Evolutionary conservation across 768 basidiomycete genomes (phyloP), one percentile per base, ranked within the genome.

Genomic region (Tremella yokohamensis): DNA sequence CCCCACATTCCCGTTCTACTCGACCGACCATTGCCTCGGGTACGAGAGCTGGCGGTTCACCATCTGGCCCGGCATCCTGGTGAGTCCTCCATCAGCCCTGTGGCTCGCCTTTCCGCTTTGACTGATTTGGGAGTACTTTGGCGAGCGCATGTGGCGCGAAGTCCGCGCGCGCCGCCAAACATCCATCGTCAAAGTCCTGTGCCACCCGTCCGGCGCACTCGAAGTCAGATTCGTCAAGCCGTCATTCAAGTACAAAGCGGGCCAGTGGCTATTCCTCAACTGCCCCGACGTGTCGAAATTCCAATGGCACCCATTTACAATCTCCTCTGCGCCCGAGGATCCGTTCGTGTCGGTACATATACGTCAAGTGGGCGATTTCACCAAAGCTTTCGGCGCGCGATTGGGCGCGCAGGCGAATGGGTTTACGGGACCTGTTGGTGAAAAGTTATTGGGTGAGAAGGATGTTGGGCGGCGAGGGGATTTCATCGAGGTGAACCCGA

Each of bases 281-380:
- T 60, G 61, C 13, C 91, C 93, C 2, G 89, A 91, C 44, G 77
- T 96, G 11, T 92, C 90, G 42, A 76, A 68, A 18, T 85, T 82
- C 74, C 90, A 96, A 74, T 97, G 91, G 91, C 92, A 94, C 78
- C 92, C 93, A 88, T 93, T 94, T 78, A 92, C 90, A 39, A 93
- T 93, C 79, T 91, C 90, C 0, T 93, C 90, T 39, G 90, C 92
- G 13, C 92, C 92, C 2, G 90, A 92, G 66, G 93, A 96, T 69
- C 88, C 90, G 1, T 94, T 90, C 73, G 83, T 96, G 45, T 90
- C 89, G 22, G 77, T 94, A 52, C 92, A 96, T 76, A 87, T 97
- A 68, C 88, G 90, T 74, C 91, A 94, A 80, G 90, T 89, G 47
- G 59, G 66, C 9, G 65, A 70, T 55, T 71, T 71, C 56, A 68